These are phyloP conservation scores for Pachyrhizus erosus DNA, from an alignment of 306 rosid species.

Conservation along the genomic window DNA sequence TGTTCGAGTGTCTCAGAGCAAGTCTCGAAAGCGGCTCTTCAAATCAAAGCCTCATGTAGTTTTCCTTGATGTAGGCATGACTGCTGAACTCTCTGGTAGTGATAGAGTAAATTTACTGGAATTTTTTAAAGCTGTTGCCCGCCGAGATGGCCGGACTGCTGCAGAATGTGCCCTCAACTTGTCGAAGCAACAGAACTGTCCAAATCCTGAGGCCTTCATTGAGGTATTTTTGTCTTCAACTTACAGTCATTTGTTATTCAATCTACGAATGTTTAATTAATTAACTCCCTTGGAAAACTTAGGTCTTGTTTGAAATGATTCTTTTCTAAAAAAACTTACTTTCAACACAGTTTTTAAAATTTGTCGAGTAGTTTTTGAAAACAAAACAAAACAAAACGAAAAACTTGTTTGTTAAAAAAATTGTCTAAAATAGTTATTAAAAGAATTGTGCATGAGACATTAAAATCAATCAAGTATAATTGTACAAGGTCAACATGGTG, in stretches of 20 bases:
- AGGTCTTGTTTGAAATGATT: neutral
- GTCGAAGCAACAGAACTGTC: constrained; percentile 92
- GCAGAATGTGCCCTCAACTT: constrained; percentile 83
- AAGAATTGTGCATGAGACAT: neutral
- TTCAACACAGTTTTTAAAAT: neutral
- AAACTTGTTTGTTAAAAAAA: neutral
- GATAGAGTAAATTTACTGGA: constrained; percentile 89
- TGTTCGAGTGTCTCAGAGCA: constrained; percentile 75
- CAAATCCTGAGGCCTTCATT: constrained; percentile 91
- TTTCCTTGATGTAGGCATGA: constrained; percentile 99
- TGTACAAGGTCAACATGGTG: neutral
- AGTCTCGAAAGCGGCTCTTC: constrained; percentile 78
- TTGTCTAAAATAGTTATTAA: neutral
- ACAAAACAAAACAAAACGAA: neutral
- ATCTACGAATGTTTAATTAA: constrained; percentile 16
- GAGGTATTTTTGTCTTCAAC: constrained; percentile 58
- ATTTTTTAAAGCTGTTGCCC: constrained; percentile 93
- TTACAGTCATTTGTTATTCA: constrained; percentile 2
- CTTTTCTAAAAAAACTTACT: neutral
- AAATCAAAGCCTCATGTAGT: constrained; percentile 95
- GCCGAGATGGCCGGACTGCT: constrained; percentile 94
- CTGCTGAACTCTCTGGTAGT: constrained; percentile 93
- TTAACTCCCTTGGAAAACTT: neutral
- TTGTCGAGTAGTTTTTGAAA: neutral
- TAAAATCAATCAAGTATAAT: neutral